phyloP scores from a whole-genome alignment of 108 stramenopile genomes.

The Cyclotella kingstonii region DNA sequence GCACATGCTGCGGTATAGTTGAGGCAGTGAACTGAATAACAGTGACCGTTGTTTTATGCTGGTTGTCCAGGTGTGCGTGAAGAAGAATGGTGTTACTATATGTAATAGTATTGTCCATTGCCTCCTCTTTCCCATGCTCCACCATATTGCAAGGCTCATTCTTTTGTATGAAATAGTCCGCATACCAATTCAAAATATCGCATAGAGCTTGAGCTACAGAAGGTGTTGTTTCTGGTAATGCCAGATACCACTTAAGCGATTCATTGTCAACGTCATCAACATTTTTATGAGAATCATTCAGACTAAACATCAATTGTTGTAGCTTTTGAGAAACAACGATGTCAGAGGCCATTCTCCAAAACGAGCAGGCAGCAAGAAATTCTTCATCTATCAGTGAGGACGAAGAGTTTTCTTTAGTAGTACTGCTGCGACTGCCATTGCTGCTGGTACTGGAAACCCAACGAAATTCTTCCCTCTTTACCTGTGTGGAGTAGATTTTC shows the following conservation, averaged over 20 bases:
- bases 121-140: not conserved
- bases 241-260: constrained; percentile 24
- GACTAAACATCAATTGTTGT: not conserved
- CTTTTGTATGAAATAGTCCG: constrained; percentile 3
- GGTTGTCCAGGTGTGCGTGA: no score
- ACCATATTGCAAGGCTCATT: not conserved
- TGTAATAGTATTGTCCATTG: not conserved
- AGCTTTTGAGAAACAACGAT: not conserved
- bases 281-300: not conserved
- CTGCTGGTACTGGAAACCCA: no score
- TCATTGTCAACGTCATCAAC: not conserved
- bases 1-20: not conserved
- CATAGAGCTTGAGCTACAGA: constrained; percentile 33
- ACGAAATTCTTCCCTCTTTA: no score
- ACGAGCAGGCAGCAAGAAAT: constrained; percentile 31
- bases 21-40: constrained; percentile 10
- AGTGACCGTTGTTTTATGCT: constrained; percentile 8
- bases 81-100: no score
- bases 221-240: constrained; percentile 32
- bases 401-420: no score
- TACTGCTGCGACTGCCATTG: no score
- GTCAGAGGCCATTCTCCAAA: constrained; percentile 47
- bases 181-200: constrained; percentile 47
- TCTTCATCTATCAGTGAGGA: constrained; percentile 25
- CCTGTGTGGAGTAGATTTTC: no score